A percentile compares a stretch with the other conserved stretches of the same genome.
Evolutionary conservation across 140 eudicot genomes (phyloP).

Genomic region (Senecio squalidus): DNA sequence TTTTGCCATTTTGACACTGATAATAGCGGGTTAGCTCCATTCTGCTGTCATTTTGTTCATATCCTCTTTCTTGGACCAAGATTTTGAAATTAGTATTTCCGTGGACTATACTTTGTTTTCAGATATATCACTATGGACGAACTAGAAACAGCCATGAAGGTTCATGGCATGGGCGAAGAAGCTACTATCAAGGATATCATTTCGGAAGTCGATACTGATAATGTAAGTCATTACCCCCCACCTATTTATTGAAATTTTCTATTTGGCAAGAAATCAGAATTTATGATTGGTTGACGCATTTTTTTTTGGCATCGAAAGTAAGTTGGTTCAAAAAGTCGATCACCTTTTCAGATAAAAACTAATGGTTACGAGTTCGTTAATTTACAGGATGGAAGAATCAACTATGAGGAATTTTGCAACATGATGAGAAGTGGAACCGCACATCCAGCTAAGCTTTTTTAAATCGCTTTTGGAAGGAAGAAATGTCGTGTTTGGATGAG

Average conservation of each 20-base stretch:
- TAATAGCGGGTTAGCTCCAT: conserved; percentile 54
- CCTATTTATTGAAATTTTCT: background rate
- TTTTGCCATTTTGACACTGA: conserved; percentile 63
- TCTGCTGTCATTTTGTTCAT: background rate
- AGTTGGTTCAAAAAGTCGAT: background rate
- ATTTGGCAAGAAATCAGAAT: too few relatives aligned
- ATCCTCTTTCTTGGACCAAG: background rate
- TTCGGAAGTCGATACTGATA: conserved; percentile 87
- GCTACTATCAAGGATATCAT: conserved; percentile 73
- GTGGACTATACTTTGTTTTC: conserved; percentile 5
- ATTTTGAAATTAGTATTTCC: too few relatives aligned
- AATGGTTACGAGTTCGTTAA: background rate
- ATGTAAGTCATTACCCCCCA: conserved; percentile 40
- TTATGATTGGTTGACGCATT: too few relatives aligned
- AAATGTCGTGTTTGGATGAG: background rate
- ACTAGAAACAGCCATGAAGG: conserved; percentile 80
- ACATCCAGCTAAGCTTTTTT: conserved; percentile 68
- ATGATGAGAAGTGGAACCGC: conserved; percentile 93
- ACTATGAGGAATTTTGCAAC: conserved; percentile 83
- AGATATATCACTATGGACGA: conserved; percentile 88
- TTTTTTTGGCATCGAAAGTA: too few relatives aligned
- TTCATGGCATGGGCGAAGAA: conserved; percentile 82
- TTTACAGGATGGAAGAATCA: conserved; percentile 78
- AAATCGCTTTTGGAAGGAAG: conserved; percentile 15
- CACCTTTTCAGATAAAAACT: background rate